Evolutionary conservation across 192 early-diverging fungal genomes (phyloP), one percentile per base, ranked within the genome.

Genomic region (Paraglomus brasilianum): DNA sequence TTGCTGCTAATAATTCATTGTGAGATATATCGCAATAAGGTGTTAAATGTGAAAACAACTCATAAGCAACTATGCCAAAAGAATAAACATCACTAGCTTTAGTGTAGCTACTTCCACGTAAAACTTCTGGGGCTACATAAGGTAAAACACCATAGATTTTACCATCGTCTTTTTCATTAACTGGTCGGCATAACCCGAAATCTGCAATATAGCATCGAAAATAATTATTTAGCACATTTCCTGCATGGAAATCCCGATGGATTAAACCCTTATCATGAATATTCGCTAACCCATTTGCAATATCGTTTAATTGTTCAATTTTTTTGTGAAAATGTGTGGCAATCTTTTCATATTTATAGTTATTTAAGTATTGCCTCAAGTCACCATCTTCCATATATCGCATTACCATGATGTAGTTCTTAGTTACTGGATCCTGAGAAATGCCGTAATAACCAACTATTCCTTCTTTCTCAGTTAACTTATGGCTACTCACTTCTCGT

Each of bases 21-120:
- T 62, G 42, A 7, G 60, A 19, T 6, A 62, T n/a, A 62, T 62
- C 60, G 9, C 21, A 22, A 41, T 62, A 62, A 44, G 60, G 60
- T 19, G 60, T 39, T 62, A 62, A 21, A 62, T 43, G 41, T 8
- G 39, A 17, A 13, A 36, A 15, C 6, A 62, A 17, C 38, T 62
- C 60, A 19, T 62, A 21, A 55, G 52, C 52, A 5, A 55, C n/a
- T 2, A 55, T 55, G 5, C 52, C 52, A 22, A 55, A 55, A 55
- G 52, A 55, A 55, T 55, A 55, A 55, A 55, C 19, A 55, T 55
- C 52, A 8, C 4, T 22, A 8, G 4, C n/a, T 19, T 5, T 19
- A 9, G 52, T 55, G 38, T 55, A 55, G 11, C 8, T 9, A 5
- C 38, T 5, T 17, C 21, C 52, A 30, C 1, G 13, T 22, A 55